phyloP scores from a whole-genome alignment of 2,329 filamentous ascomycete genomes.

The Aspergillus puulaauensis region DNA sequence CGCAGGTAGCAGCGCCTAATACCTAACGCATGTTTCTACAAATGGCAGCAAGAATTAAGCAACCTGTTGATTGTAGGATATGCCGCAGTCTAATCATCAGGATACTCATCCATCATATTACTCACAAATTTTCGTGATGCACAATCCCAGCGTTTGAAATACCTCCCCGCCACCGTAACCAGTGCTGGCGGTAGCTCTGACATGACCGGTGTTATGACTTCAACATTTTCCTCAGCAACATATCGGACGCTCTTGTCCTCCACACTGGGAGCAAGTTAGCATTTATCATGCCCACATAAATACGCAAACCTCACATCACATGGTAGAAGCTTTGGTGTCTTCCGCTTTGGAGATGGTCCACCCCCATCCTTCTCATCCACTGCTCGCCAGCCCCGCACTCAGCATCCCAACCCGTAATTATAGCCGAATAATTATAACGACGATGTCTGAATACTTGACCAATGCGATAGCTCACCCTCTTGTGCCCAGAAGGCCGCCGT shows the following conservation, averaged over 20 bases:
- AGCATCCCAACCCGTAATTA: slow-evolving; percentile 84
- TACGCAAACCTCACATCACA: slow-evolving; percentile 60
- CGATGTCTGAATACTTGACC: slow-evolving; percentile 84
- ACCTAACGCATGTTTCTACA: too few relatives aligned
- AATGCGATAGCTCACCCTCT: slow-evolving; percentile 64
- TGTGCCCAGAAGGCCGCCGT: slow-evolving; percentile 32
- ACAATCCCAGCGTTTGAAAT: slow-evolving; percentile 83
- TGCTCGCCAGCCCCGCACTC: slow-evolving; percentile 59
- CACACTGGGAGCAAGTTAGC: slow-evolving; percentile 49
- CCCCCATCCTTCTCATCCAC: slow-evolving; percentile 64
- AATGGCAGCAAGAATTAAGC: background rate
- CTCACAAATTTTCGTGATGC: slow-evolving; percentile 71
- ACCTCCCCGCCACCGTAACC: slow-evolving; percentile 72
- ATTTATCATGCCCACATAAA: background rate
- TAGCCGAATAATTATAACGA: slow-evolving; percentile 74
- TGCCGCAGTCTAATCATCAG: slow-evolving; percentile 64
- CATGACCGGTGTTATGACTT: slow-evolving; percentile 55
- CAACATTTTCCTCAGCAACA: slow-evolving; percentile 79
- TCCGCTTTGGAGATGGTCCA: slow-evolving; percentile 60
- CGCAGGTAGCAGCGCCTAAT: too few relatives aligned
- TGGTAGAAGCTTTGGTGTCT: slow-evolving; percentile 76
- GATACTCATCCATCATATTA: slow-evolving; percentile 79
- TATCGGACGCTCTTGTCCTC: slow-evolving; percentile 70
- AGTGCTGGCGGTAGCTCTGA: slow-evolving; percentile 52
- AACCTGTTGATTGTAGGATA: background rate